These are phyloP conservation scores for Skeletonema marinoi DNA, from an alignment of 108 stramenopile species.

Conservation along the genomic window DNA sequence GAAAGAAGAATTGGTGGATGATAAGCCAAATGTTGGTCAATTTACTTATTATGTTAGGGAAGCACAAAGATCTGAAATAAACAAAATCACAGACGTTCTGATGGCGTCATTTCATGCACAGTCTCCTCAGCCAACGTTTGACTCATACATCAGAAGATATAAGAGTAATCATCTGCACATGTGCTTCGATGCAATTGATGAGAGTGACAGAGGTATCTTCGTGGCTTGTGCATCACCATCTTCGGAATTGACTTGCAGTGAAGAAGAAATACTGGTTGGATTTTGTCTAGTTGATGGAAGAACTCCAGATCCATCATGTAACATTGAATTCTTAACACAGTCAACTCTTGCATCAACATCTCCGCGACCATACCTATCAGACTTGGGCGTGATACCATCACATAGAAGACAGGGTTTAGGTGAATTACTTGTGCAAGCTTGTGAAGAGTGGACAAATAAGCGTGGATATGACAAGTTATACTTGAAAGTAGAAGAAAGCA, in stretches of 20 bases:
- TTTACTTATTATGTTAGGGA: slow-evolving; percentile 36
- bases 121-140: slow-evolving; percentile 24
- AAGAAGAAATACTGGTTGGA: slow-evolving; percentile 29
- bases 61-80: slow-evolving; percentile 32
- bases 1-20: neutral
- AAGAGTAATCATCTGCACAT: slow-evolving; percentile 44
- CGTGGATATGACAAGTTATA: slow-evolving; percentile 32
- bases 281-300: slow-evolving; percentile 44
- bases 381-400: slow-evolving; percentile 34
- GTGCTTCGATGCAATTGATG: slow-evolving; percentile 35
- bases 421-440: slow-evolving; percentile 17
- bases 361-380: slow-evolving; percentile 44
- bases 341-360: slow-evolving; percentile 29
- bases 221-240: slow-evolving; percentile 34
- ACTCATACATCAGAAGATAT: slow-evolving; percentile 44
- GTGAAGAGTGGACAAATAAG: slow-evolving; percentile 30
- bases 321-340: slow-evolving; percentile 36
- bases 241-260: neutral
- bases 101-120: slow-evolving; percentile 45
- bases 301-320: slow-evolving; percentile 27
- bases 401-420: slow-evolving; percentile 39
- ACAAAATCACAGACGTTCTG: slow-evolving; percentile 32
- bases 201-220: slow-evolving; percentile 30
- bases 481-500: slow-evolving; percentile 36
- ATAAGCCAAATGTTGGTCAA: neutral